These are phyloP conservation scores for Rubia occidens DNA, from an alignment of 305 asterid genomes.

Conservation along the genomic window DNA sequence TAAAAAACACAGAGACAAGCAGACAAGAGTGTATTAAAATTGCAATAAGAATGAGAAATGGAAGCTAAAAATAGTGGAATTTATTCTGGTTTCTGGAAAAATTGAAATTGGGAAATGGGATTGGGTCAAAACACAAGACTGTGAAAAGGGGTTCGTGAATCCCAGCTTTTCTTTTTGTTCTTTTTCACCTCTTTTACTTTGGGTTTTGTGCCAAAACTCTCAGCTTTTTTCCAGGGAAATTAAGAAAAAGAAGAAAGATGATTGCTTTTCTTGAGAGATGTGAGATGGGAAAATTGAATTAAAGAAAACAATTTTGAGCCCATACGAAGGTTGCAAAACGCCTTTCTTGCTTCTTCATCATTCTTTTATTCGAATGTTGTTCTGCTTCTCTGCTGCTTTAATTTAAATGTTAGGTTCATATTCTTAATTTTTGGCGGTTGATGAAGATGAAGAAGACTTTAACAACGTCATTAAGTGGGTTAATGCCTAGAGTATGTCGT, in stretches of 20 bases:
- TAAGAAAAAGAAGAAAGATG: conserved; percentile 6
- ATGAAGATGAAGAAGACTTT: background rate
- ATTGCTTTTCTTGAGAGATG: conserved; percentile 12
- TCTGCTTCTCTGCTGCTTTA: background rate
- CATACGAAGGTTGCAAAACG: background rate
- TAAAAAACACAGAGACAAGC: conserved; percentile 21
- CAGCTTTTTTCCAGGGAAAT: conserved; percentile 17
- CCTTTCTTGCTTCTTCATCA: background rate
- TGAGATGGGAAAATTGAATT: conserved; percentile 13
- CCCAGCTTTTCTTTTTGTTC: conserved; percentile 48
- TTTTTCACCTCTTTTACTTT: conserved; percentile 26
- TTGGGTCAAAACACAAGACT: conserved; percentile 30
- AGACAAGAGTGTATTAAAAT: conserved; percentile 12
- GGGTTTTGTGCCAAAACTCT: conserved; percentile 28
- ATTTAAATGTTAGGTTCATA: background rate
- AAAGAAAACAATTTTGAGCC: conserved; percentile 3
- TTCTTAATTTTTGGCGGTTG: background rate
- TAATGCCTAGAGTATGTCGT: background rate
- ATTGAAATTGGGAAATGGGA: conserved; percentile 44
- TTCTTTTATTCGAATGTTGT: background rate
- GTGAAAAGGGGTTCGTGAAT: conserved; percentile 16
- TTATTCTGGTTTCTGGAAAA: conserved; percentile 36
- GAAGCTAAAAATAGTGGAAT: conserved; percentile 29
- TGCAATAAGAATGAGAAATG: conserved; percentile 12
- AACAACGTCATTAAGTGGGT: background rate